Evolutionary conservation across 1,284 basidiomycete genomes (phyloP), one percentile per base, ranked within the genome.

Genomic region (Cutaneotrichosporon sp.): DNA sequence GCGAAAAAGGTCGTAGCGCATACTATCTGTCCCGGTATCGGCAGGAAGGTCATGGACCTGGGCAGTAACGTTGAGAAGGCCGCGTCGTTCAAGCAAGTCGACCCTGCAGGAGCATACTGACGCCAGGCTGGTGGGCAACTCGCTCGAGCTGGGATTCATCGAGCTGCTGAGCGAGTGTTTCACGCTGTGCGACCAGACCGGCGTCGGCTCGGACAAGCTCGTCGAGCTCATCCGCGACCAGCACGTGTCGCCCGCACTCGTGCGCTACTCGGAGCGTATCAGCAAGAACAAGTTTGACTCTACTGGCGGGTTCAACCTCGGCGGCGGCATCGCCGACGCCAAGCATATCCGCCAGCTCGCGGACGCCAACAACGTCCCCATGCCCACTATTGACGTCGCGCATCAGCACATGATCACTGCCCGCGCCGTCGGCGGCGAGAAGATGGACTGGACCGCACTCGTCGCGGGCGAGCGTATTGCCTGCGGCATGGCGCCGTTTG

Each of bases 261-360:
- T 58, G 2, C 52, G 58, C 33, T 63, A 66, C 50, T 60, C 69
- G 7, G 62, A 63, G 49, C 55, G 64, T 43, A 68, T 65, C 45
- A 58, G 62, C 13, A 54, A 70, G 39, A 78, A 89, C 74, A 77
- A 81, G 35, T 93, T 91, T 67, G 84, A 90, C 57, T 87, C 84
- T 17, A 78, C 80, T 9, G 78, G 79, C 37, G 91, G 90, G n/a
- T 93, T 94, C 70, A 79, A 84, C n/a, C 82, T 93, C 50, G 84
- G 86, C 36, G 88, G 88, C 15, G 91, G 90, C n/a, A 83, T 93
- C 65, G 90, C 90, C 65, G 90, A 93, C 67, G 82, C 84, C 1
- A 70, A 79, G 43, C 76, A 80, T 62, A 77, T 80, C 38, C 69
- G 75, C 42, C 66, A 71, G 55, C 65, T 80, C 8, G 79, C 77